Evolutionary conservation across 768 basidiomycete species (phyloP).

Genomic region (Rhizopogon vesiculosus): DNA sequence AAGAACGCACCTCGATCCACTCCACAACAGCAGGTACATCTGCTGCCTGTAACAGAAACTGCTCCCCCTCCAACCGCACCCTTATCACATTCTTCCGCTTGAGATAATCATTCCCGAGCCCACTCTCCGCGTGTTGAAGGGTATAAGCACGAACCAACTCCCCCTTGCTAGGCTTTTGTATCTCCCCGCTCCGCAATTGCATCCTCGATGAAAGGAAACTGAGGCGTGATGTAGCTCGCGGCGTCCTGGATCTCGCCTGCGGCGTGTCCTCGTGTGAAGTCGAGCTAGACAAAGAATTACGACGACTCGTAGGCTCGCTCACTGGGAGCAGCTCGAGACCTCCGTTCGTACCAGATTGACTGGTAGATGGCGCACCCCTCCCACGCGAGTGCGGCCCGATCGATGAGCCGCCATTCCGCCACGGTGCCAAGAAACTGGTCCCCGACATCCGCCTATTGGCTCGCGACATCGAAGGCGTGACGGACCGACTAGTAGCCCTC

Average conservation of each 20-base stretch:
- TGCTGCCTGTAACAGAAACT: slow-evolving; percentile 89
- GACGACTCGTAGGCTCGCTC: slow-evolving; percentile 14
- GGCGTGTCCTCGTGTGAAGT: slow-evolving; percentile 9
- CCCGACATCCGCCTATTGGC: slow-evolving; percentile 21
- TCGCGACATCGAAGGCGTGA: slow-evolving; percentile 12
- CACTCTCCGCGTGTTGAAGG: slow-evolving; percentile 88
- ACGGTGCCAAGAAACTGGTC: slow-evolving; percentile 24
- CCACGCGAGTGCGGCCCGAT: slow-evolving; percentile 6
- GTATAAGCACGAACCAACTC: slow-evolving; percentile 71
- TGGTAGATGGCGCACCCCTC: slow-evolving; percentile 6
- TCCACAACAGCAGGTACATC: slow-evolving; percentile 83
- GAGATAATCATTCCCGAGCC: slow-evolving; percentile 89
- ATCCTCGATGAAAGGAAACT: slow-evolving; percentile 15
- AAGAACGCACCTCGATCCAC: slow-evolving; percentile 81
- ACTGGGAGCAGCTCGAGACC: slow-evolving; percentile 21
- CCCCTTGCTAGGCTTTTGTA: slow-evolving; percentile 39
- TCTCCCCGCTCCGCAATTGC: slow-evolving; percentile 15
- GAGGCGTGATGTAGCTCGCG: slow-evolving; percentile 16
- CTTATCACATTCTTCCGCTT: slow-evolving; percentile 95
- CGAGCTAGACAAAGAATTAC: slow-evolving; percentile 11
- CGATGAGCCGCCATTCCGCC: slow-evolving; percentile 10
- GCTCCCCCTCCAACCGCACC: slow-evolving; percentile 89
- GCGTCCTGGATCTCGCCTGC: slow-evolving; percentile 10
- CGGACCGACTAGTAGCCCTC: slow-evolving; percentile 8
- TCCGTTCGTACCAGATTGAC: slow-evolving; percentile 1